Evolutionary conservation across 164 flowering plant genomes (phyloP).

Genomic region (Nymphaea thermarum): DNA sequence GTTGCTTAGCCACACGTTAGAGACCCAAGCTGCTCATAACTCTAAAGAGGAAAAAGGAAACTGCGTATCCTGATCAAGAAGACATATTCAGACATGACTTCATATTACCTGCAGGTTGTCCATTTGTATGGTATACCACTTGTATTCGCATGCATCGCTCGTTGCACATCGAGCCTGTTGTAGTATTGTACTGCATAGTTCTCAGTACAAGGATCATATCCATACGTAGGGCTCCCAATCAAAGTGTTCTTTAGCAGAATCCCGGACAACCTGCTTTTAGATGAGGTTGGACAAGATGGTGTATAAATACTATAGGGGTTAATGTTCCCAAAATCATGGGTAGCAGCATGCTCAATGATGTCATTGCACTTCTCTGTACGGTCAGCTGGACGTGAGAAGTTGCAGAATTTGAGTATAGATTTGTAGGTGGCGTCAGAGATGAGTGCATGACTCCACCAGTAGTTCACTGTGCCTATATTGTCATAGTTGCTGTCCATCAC

Average conservation of each 20-base stretch:
- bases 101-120: slow-evolving; percentile 79
- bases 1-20: too few species aligned
- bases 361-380: slow-evolving; percentile 29
- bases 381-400: slow-evolving; percentile 20
- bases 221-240: slow-evolving; percentile 31
- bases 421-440: slow-evolving; percentile 68
- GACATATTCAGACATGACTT: too few species aligned
- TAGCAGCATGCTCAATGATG: slow-evolving; percentile 33
- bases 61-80: too few species aligned
- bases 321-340: slow-evolving; percentile 67
- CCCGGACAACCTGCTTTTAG: slow-evolving; percentile 6
- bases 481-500: slow-evolving; percentile 63
- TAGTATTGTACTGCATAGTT: slow-evolving; percentile 68
- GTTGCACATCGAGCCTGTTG: slow-evolving; percentile 73
- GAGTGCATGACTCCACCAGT: slow-evolving; percentile 79
- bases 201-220: slow-evolving; percentile 83
- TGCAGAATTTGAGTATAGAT: slow-evolving; percentile 45
- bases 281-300: slow-evolving; percentile 27
- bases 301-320: slow-evolving; percentile 87
- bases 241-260: slow-evolving; percentile 42
- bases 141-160: slow-evolving; percentile 67
- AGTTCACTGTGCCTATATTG: slow-evolving; percentile 54
- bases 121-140: slow-evolving; percentile 64
- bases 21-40: too few species aligned
- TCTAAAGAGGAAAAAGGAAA: too few species aligned